A percentile compares a stretch with the other conserved stretches of the same genome.
Conservation (phyloP, 2,329 filamentous ascomycete genomes). For the Phyllosticta citribraziliensis region DNA sequence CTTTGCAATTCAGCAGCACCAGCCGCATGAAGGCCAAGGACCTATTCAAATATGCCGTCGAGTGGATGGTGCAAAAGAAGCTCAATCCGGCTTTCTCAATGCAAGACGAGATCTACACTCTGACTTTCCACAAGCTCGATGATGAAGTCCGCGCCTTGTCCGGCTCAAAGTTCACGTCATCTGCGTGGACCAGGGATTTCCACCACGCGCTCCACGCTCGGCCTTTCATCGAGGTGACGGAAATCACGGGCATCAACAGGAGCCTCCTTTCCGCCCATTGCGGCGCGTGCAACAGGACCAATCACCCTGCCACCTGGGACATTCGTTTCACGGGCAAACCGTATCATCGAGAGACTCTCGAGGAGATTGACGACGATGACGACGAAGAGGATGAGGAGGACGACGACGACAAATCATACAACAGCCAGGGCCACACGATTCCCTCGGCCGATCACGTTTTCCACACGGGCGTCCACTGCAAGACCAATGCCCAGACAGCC, state of each 20-base stretch:
- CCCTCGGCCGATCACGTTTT: constrained; percentile 38
- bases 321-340: constrained; percentile 55
- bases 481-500: constrained; percentile 56
- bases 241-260: constrained; percentile 24
- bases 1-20: constrained; percentile 58
- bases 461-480: constrained; percentile 48
- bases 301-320: constrained; percentile 57
- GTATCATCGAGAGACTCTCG: constrained; percentile 56
- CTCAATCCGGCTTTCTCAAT: constrained; percentile 61
- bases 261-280: constrained; percentile 35
- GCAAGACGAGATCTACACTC: constrained; percentile 53
- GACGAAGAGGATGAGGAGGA: constrained; percentile 29
- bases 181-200: constrained; percentile 60
- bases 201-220: constrained; percentile 54
- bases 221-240: constrained; percentile 49
- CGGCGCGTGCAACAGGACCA: constrained; percentile 60
- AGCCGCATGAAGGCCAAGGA: constrained; percentile 59
- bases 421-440: constrained; percentile 40
- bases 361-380: constrained; percentile 42
- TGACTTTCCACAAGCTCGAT: constrained; percentile 62
- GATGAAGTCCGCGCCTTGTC: constrained; percentile 60
- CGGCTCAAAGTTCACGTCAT: constrained; percentile 60
- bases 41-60: constrained; percentile 63
- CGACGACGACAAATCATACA: constrained; percentile 30
- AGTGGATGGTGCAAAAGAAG: constrained; percentile 74